phyloP scores from a whole-genome alignment of 345 rosid genomes.

The Syzygium aqueum region DNA sequence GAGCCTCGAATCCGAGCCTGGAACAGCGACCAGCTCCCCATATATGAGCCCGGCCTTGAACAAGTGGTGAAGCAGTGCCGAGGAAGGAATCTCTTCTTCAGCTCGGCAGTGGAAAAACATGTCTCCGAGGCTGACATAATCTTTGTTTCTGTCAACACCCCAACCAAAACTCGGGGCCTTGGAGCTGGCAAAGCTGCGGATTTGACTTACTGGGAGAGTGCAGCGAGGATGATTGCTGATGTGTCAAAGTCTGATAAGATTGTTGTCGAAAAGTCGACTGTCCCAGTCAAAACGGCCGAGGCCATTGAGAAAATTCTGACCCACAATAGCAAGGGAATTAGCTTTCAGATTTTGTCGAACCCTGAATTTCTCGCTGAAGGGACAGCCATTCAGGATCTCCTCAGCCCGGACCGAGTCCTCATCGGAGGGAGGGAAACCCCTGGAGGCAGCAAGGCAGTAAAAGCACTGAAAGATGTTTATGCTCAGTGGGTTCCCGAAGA shows the following conservation, averaged over 20 bases:
- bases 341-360: constrained; percentile 79
- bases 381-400: constrained; percentile 65
- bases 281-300: constrained; percentile 80
- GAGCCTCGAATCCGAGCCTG: constrained; percentile 54
- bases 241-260: constrained; percentile 72
- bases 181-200: constrained; percentile 92
- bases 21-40: constrained; percentile 62
- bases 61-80: constrained; percentile 62
- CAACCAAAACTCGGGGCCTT: constrained; percentile 69
- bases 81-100: constrained; percentile 69
- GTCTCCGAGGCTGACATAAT: constrained; percentile 69
- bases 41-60: constrained; percentile 65
- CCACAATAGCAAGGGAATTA: constrained; percentile 77
- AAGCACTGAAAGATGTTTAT: constrained; percentile 62
- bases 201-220: constrained; percentile 86
- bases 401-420: constrained; percentile 69
- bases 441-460: constrained; percentile 50
- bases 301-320: constrained; percentile 72
- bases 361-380: constrained; percentile 90
- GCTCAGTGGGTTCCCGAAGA: constrained; percentile 81
- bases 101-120: constrained; percentile 64
- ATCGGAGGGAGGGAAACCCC: constrained; percentile 81
- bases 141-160: constrained; percentile 79
- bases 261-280: constrained; percentile 87
- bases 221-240: constrained; percentile 79